phyloP scores from a whole-genome alignment of 2,329 filamentous ascomycete genomes.

The Neonectria neomacrospora region DNA sequence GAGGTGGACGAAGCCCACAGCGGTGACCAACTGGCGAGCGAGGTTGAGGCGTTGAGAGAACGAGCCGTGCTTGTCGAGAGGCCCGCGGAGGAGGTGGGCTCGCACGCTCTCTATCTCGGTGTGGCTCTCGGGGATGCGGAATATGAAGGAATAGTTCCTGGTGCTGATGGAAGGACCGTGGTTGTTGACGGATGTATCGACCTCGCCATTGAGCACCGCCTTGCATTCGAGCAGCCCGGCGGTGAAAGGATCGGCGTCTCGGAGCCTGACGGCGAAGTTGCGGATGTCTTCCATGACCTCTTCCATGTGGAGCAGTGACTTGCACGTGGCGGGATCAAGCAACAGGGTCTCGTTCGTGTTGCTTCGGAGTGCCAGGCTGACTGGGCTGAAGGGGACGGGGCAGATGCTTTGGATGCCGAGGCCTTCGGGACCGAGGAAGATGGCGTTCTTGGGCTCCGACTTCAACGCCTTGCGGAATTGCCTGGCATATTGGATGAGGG shows the following conservation, averaged over 20 bases:
- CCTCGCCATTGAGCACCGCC: neutral
- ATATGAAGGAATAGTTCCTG: neutral
- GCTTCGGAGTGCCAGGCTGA: neutral
- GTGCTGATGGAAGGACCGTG: neutral
- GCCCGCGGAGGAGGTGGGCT: neutral
- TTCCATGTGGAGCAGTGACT: neutral
- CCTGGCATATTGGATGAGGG: neutral
- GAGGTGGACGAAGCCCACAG: slow-evolving; percentile 49
- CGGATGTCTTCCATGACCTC: neutral
- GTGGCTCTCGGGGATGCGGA: neutral
- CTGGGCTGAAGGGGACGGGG: neutral
- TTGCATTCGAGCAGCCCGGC: slow-evolving; percentile 21
- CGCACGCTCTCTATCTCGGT: neutral
- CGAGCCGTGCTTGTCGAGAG: neutral
- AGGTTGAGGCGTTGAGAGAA: slow-evolving; percentile 12
- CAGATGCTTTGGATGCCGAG: neutral
- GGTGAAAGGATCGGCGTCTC: slow-evolving; percentile 16
- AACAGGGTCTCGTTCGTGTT: neutral
- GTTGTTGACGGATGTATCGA: neutral
- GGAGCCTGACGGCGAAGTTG: slow-evolving; percentile 11
- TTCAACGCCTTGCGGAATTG: neutral
- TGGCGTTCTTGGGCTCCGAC: neutral
- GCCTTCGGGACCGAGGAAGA: neutral
- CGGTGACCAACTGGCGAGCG: slow-evolving; percentile 43
- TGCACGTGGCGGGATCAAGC: neutral